phyloP scores from a whole-genome alignment of 352 stramenopile genomes.

The Poterioochromonas sp. region DNA sequence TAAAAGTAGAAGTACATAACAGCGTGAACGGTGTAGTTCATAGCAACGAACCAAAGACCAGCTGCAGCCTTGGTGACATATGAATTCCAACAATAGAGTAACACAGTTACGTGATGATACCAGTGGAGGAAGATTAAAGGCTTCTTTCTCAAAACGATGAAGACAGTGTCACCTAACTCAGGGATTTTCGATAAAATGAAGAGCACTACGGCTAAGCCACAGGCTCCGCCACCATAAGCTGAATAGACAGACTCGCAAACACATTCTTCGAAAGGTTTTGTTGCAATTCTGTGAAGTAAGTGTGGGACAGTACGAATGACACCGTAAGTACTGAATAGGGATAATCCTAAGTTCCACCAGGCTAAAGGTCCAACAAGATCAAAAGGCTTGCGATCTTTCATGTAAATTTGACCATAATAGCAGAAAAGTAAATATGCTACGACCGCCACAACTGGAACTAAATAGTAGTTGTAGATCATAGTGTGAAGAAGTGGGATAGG shows the following conservation, averaged over 20 bases:
- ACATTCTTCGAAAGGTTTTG: neutral
- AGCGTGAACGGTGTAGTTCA: constrained; percentile 88
- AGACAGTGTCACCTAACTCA: constrained; percentile 49
- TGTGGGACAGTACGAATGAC: constrained; percentile 21
- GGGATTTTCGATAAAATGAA: constrained; percentile 45
- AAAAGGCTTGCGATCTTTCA: constrained; percentile 43
- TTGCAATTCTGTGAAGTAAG: neutral
- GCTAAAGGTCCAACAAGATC: constrained; percentile 32
- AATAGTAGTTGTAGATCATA: neutral
- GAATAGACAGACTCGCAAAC: neutral
- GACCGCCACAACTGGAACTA: neutral
- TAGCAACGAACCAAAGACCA: constrained; percentile 75
- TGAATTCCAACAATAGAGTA: constrained; percentile 62
- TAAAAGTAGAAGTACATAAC: constrained; percentile 93
- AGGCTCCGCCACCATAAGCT: constrained; percentile 9
- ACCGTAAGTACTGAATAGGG: constrained; percentile 27
- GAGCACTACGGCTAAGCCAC: neutral
- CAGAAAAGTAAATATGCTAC: constrained; percentile 8
- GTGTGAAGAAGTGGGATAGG: neutral
- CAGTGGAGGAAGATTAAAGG: constrained; percentile 71
- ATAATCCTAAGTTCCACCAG: constrained; percentile 38
- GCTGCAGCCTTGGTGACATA: constrained; percentile 64
- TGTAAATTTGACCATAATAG: constrained; percentile 25
- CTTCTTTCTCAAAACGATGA: constrained; percentile 73
- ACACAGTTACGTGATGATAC: constrained; percentile 49